Base-by-base conservation (phyloP, 1,139 yeast species). In the Yamadazyma atmosphaerica region DNA sequence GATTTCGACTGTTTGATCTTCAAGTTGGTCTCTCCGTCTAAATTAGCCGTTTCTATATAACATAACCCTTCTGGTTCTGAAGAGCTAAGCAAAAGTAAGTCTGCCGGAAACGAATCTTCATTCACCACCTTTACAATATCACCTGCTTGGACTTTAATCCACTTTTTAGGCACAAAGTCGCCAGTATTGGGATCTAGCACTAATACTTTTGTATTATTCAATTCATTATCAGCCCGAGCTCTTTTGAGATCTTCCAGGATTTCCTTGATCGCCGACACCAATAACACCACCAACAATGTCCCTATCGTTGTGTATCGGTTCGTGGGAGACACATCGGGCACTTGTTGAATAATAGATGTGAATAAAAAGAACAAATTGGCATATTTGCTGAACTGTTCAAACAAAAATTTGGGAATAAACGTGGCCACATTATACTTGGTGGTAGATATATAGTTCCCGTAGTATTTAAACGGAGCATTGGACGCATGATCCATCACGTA, bases 11-110 rank as follows among this genome's bases (percentile, higher is more conserved):
- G 98, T 55, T 94, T 94, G 54, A 94, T 92, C 57, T 94, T 94
- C 53, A 94, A 73, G 56, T 94, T 94, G 0, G 99, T 94, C 60
- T 94, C 99, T 43, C 99, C 99, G 60, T 94, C 99, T 47, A 94
- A 71, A 55, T 94, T 94, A 1, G 98, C 96, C 1, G 99, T 94
- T 63, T 94, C 99, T 42, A 92, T 88, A 54, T 94, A 94, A 58
- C 98, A 94, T 44, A 94, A 71, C 4, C 98, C 99, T 63, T 92
- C 98, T 0, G 99, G 98, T 59, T 94, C 99, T 0, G 98, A 90
- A 1, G 97, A 88, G 25, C 95, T 82, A 33, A 94, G 58, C 16
- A 94, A 63, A 11, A 92, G 72, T 41, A 94, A 56, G 66, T 94
- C 99, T 0, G 98, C 98, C 0, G 99, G 99, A 46, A 94, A 79